These are phyloP conservation scores for Eucalyptus dawsonii DNA, from an alignment of 345 rosid species.

Conservation along the genomic window DNA sequence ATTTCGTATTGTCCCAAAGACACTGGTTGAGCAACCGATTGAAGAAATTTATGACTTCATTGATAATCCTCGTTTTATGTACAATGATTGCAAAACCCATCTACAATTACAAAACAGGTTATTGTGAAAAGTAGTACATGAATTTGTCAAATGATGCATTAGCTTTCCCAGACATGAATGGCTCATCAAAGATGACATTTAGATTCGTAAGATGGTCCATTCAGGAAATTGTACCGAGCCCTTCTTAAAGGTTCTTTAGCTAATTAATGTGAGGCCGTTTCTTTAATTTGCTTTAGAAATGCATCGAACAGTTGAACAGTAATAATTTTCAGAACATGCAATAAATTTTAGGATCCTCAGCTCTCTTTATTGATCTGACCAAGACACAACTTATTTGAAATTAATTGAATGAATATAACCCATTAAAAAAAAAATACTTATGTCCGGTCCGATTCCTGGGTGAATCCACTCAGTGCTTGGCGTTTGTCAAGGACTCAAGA, in stretches of 20 bases:
- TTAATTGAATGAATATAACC: neutral
- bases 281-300: neutral
- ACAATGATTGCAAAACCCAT: too few relatives aligned
- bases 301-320: neutral
- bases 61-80: too few relatives aligned
- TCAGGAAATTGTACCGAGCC: neutral
- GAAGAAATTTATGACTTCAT: neutral
- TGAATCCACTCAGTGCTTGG: too few relatives aligned
- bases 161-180: neutral
- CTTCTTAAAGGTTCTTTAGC: neutral
- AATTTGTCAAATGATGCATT: neutral
- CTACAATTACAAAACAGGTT: neutral
- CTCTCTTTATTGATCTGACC: neutral
- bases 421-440: neutral
- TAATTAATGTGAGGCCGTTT: neutral
- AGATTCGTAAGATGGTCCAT: neutral
- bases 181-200: neutral
- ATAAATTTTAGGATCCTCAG: neutral
- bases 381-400: neutral
- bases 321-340: neutral
- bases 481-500: too few relatives aligned
- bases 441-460: accelerated
- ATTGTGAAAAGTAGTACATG: neutral
- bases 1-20: neutral
- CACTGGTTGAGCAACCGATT: neutral